Percentiles rank a stretch among this genome's conserved stretches.
Conservation (phyloP, 2,329 filamentous ascomycete genomes). For the Xylariaceae sp. region DNA sequence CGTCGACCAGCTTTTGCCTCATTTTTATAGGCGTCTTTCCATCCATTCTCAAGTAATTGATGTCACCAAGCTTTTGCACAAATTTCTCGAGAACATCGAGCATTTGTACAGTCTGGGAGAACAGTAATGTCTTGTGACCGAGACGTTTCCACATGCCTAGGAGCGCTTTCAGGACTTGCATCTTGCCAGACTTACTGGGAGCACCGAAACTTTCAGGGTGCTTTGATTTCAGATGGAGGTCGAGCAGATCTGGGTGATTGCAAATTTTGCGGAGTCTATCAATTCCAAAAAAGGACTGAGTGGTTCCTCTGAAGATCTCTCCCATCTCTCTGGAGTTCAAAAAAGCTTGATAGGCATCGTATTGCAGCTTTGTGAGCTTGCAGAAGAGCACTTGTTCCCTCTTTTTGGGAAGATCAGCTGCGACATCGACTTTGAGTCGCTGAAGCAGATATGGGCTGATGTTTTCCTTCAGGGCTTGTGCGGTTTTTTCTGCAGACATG, state of each 20-base stretch:
- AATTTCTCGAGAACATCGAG: conserved; percentile 88
- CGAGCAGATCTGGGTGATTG: conserved; percentile 88
- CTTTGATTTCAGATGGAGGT: conserved; percentile 55
- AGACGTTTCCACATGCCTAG: conserved; percentile 84
- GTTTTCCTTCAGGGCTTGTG: conserved; percentile 87
- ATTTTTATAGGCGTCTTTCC: conserved; percentile 84
- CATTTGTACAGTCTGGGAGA: conserved; percentile 93
- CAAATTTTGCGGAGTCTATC: conserved; percentile 93
- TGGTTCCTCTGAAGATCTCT: conserved; percentile 70
- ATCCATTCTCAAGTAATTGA: conserved; percentile 88
- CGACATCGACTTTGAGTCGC: conserved; percentile 88
- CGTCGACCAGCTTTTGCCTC: conserved; percentile 85
- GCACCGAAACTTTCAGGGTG: conserved; percentile 73
- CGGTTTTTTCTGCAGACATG: conserved; percentile 90
- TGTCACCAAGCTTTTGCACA: conserved; percentile 59
- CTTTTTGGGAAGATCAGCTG: conserved; percentile 89
- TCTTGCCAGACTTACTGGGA: conserved; percentile 80
- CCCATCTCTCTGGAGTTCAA: conserved; percentile 78
- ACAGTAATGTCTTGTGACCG: conserved; percentile 89
- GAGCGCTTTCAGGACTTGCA: conserved; percentile 88
- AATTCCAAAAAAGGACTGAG: conserved; percentile 82
- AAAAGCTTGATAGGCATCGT: conserved; percentile 76
- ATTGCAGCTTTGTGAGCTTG: conserved; percentile 77
- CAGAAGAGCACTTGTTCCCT: conserved; percentile 95
- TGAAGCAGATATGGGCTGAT: conserved; percentile 93